Evolutionary conservation across 805 yeast species (phyloP).

Genomic region (Cyberlindnera saturnus): DNA sequence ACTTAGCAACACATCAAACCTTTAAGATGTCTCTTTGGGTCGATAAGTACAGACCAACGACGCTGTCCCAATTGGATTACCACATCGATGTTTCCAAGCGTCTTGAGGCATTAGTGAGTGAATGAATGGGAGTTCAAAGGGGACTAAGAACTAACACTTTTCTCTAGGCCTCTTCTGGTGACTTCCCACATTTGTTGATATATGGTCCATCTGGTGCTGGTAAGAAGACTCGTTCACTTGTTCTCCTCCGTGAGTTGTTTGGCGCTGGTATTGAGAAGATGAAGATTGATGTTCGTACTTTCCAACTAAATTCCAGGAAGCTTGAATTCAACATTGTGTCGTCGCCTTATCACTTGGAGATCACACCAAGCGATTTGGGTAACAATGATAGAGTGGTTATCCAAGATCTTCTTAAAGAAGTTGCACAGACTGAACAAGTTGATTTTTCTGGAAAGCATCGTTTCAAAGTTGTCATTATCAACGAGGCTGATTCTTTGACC

Average conservation of each 20-base stretch:
- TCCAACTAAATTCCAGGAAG: slow-evolving; percentile 69
- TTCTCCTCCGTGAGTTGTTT: slow-evolving; percentile 71
- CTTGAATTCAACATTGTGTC: slow-evolving; percentile 91
- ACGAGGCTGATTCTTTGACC: slow-evolving; percentile 84
- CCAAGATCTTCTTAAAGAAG: slow-evolving; percentile 87
- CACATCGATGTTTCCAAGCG: slow-evolving; percentile 61
- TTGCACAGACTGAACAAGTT: slow-evolving; percentile 94
- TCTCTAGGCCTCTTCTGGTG: slow-evolving; percentile 51
- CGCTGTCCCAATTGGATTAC: slow-evolving; percentile 56
- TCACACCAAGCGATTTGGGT: slow-evolving; percentile 96
- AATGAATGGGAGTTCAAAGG: not conserved
- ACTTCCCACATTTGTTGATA: slow-evolving; percentile 86
- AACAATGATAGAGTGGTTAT: slow-evolving; percentile 92
- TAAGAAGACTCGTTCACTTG: slow-evolving; percentile 86
- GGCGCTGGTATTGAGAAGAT: slow-evolving; percentile 78
- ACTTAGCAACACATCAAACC: not conserved
- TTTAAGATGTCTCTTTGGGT: slow-evolving; percentile 87
- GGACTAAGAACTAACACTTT: not conserved
- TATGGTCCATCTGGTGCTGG: slow-evolving; percentile 98
- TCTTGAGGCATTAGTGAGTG: slow-evolving; percentile 41
- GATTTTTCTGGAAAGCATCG: slow-evolving; percentile 58
- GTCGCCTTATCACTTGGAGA: slow-evolving; percentile 84
- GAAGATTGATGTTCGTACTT: slow-evolving; percentile 86
- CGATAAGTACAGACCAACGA: slow-evolving; percentile 82
- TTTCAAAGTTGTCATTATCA: slow-evolving; percentile 77